Evolutionary conservation across 2,329 filamentous ascomycete species (phyloP), one percentile per base, ranked within the genome.

Genomic region (Fusarium sp.): DNA sequence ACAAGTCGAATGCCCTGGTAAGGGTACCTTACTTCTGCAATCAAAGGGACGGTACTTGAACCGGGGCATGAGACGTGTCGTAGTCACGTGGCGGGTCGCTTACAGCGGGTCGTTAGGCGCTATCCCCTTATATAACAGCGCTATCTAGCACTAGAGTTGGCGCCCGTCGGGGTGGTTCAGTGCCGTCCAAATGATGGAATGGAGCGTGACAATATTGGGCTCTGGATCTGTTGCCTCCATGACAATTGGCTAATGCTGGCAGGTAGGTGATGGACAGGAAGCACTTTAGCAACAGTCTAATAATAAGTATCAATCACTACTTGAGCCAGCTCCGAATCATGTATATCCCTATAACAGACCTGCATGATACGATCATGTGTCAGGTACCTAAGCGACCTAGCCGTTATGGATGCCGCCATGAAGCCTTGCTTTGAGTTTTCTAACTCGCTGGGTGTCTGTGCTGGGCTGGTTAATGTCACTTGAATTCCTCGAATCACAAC

Each of bases 101-200:
- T 57, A 53, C 58, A 68, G 69, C 69, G 66, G 66, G 56, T 72
- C 61, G 31, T 57, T 62, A 70, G 67, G 53, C 67, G 54, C 61
- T 64, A 57, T 73, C 67, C 57, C 65, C 69, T 61, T 60, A 63
- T 52, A 69, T 65, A 53, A 67, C 62, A 71, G 72, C 69, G 64
- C 72, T 67, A 73, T 72, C 63, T 57, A 54, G 55, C 67, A 69
- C 72, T 72, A 72, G 60, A 71, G 65, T 66, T 65, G 69, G 71
- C 67, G 69, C 60, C 72, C 63, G 65, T 57, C 67, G 34, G 45
- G 52, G 55, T 46, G 49, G 53, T 64, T 55, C 58, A 64, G 42
- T 59, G 60, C 47, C 37, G 31, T 28, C 33, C 44, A 51, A 51
- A 46, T 61, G 47, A 40, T 50, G 47, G 47, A 50, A 50, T 50